Evolutionary conservation across 306 rosid genomes (phyloP).

Genomic region (Pyrus pyrifolia): DNA sequence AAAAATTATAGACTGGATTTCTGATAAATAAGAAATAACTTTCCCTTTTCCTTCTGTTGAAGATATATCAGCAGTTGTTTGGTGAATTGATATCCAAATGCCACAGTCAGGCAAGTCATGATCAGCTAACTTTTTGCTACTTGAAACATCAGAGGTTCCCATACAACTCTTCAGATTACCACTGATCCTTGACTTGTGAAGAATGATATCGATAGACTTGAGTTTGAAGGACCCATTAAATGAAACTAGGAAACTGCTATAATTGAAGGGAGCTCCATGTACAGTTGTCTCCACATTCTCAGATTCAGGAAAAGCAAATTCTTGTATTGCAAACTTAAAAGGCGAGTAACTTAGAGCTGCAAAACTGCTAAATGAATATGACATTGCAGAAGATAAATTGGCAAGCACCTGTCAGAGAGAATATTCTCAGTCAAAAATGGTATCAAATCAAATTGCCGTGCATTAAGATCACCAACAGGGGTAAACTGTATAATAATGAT

Average conservation of each 20-base stretch:
- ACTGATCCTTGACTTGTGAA: conserved; percentile 54
- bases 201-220: conserved; percentile 45
- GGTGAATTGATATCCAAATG: conserved; percentile 59
- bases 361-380: conserved; percentile 28
- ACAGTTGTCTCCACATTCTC: conserved; percentile 28
- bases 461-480: neutral
- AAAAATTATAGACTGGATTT: conserved; percentile 39
- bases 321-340: conserved; percentile 37
- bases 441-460: conserved; percentile 1
- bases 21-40: conserved; percentile 40
- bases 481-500: neutral
- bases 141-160: conserved; percentile 22
- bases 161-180: conserved; percentile 25
- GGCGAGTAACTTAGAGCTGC: conserved; percentile 26
- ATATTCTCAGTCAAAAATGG: conserved; percentile 21
- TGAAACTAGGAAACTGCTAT: conserved; percentile 26
- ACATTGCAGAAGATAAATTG: conserved; percentile 40
- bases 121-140: conserved; percentile 33
- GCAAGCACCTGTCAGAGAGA: conserved; percentile 55
- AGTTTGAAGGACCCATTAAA: conserved; percentile 44
- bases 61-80: conserved; percentile 40
- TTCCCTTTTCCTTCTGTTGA: conserved; percentile 56
- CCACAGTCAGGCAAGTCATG: conserved; percentile 55
- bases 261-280: conserved; percentile 24
- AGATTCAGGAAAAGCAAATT: conserved; percentile 23